Evolutionary conservation across 2,329 filamentous ascomycete species (phyloP), one percentile per base, ranked within the genome.

Genomic region (Harringtonia aguacate): DNA sequence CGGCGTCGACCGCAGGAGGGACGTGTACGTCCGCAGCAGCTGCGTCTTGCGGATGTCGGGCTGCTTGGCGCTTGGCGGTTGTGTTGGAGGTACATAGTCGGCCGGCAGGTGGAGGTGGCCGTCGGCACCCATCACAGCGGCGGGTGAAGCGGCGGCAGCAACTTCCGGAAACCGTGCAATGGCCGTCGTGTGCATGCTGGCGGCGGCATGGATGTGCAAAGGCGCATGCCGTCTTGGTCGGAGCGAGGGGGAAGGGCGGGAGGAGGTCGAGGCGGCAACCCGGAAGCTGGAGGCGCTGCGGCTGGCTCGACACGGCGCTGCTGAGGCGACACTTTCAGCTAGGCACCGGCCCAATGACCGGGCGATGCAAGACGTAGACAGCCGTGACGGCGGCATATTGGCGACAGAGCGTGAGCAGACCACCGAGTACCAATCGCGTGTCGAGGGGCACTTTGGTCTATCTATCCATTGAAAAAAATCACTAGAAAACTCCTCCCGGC

Each of bases 31-130:
- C 46, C 89, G 80, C 46, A 80, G 72, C 47, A 97, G 73, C 65
- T 98, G 92, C 15, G 88, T 83, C 67, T 97, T 95, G 61, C 90
- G 84, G 56, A 83, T 83, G 59, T 94, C 84, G 38, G 89, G 77
- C 18, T 81, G 84, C 59, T 90, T 86, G 60, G 94, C 84, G 44
- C 86, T 94, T 4, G 86, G 87, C 3, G 89, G 90, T 63, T 95
- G 88, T 1, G 79, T 83, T 0, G 79, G 77, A 66, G 74, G 81
- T 3, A 69, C 61, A 50, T 72, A 70, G 52, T 73, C 64, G 46
- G 65, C 60, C 1, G 70, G 69, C 22, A 70, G 55, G 29, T 53
- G 59, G 18, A 67, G 52, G 7, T 40, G 35, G 17, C 30, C 31
- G 3, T 3, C 31, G 2, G 41, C 10, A 5, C 48, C 31, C 13